phyloP scores from a whole-genome alignment of 2,329 filamentous ascomycete genomes.

The Verticillium isaacii region DNA sequence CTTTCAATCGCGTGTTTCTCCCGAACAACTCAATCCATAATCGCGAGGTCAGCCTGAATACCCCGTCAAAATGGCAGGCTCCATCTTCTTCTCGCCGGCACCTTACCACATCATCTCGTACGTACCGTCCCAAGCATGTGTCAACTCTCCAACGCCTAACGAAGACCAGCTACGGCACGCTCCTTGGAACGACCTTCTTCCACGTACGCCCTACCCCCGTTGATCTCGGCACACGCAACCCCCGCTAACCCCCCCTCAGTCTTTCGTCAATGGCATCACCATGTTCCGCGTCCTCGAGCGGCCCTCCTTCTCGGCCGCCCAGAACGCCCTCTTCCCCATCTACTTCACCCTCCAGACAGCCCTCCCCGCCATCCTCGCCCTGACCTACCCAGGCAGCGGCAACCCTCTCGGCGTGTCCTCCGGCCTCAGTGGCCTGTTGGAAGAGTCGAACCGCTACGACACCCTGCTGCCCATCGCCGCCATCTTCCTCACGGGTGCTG shows the following conservation, averaged over 20 bases:
- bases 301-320: constrained; percentile 75
- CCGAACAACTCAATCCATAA: background rate
- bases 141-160: constrained; percentile 5
- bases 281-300: constrained; percentile 74
- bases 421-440: constrained; percentile 52
- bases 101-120: constrained; percentile 77
- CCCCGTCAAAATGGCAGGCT: constrained; percentile 36
- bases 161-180: constrained; percentile 68
- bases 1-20: background rate
- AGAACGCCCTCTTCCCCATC: constrained; percentile 76
- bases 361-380: constrained; percentile 65
- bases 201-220: constrained; percentile 50
- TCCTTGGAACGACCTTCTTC: constrained; percentile 83
- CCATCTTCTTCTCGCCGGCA: constrained; percentile 56
- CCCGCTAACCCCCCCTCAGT: constrained; percentile 36
- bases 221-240: background rate
- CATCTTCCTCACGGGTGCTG: constrained; percentile 65
- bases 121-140: constrained; percentile 13
- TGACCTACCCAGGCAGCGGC: constrained; percentile 72
- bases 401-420: constrained; percentile 38
- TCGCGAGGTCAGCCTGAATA: background rate
- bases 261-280: constrained; percentile 70
- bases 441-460: constrained; percentile 54
- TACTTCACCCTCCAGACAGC: constrained; percentile 84
- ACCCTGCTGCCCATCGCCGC: constrained; percentile 65